Conservation (phyloP, 2,329 filamentous ascomycete genomes). For the Bipolaris zeicola region DNA sequence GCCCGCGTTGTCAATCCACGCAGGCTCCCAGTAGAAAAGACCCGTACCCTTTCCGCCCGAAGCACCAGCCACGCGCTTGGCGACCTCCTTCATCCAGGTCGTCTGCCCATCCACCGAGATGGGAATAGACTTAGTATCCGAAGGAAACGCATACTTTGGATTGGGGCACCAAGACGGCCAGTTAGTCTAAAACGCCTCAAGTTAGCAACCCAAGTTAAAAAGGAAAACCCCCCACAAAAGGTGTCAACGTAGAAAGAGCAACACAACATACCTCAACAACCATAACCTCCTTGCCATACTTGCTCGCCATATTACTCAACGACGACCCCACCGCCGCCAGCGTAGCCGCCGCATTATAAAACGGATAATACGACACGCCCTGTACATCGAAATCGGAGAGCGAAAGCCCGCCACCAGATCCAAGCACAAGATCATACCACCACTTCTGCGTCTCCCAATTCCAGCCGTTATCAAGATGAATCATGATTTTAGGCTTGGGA, state of each 20-base stretch:
- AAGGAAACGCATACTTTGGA: slow-evolving; percentile 64
- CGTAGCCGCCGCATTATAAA: slow-evolving; percentile 66
- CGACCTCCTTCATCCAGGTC: slow-evolving; percentile 65
- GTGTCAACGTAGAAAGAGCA: no score
- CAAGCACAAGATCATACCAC: slow-evolving; percentile 64
- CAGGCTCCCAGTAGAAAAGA: slow-evolving; percentile 76
- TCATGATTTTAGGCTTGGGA: slow-evolving; percentile 70
- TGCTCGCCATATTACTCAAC: slow-evolving; percentile 63
- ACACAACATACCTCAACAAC: slow-evolving; percentile 60
- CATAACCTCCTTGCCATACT: slow-evolving; percentile 69
- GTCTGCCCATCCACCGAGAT: slow-evolving; percentile 68
- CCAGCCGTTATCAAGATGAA: slow-evolving; percentile 79
- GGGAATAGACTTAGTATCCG: slow-evolving; percentile 64
- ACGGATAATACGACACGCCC: slow-evolving; percentile 76
- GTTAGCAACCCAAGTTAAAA: no score
- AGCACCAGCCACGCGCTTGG: slow-evolving; percentile 60
- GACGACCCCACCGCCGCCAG: slow-evolving; percentile 62
- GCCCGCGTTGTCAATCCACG: slow-evolving; percentile 69
- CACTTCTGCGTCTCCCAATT: slow-evolving; percentile 68
- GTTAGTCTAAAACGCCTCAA: slow-evolving; percentile 53
- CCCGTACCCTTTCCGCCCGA: slow-evolving; percentile 59
- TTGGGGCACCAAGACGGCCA: slow-evolving; percentile 70
- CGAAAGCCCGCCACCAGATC: slow-evolving; percentile 53
- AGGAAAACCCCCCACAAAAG: no score
- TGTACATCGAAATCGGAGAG: slow-evolving; percentile 70